Conservation (phyloP, 768 basidiomycete genomes). For the Leucocoprinus sp. region DNA sequence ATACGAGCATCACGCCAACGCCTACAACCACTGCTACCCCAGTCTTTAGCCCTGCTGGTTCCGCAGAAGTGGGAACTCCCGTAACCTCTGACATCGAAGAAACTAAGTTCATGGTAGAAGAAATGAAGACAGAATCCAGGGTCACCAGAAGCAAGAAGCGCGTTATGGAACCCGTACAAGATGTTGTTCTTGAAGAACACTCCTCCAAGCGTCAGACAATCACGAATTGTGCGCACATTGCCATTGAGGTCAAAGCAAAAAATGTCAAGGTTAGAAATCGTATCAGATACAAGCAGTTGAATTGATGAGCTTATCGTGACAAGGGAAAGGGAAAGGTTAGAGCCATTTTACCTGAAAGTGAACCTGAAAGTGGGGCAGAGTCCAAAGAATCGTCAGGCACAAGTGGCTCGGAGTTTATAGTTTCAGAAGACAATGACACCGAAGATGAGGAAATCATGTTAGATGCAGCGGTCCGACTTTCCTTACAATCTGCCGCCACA, state of each 20-base stretch:
- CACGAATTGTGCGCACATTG: constrained; percentile 26
- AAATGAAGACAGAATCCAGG: constrained; percentile 4
- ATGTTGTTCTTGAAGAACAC: constrained; percentile 17
- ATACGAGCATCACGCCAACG: constrained; percentile 23
- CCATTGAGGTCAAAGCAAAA: constrained; percentile 20
- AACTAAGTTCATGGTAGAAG: constrained; percentile 13
- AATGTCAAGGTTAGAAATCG: constrained; percentile 17
- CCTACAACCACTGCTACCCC: constrained; percentile 41
- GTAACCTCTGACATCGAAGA: constrained; percentile 39
- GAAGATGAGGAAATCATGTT: constrained; percentile 50
- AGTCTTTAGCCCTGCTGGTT: constrained; percentile 38
- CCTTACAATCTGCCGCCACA: constrained; percentile 28
- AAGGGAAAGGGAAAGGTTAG: constrained; percentile 33
- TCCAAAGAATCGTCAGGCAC: constrained; percentile 42
- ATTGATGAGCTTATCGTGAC: constrained; percentile 12
- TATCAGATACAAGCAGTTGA: constrained; percentile 1
- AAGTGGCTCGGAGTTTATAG: constrained; percentile 56
- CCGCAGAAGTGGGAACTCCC: constrained; percentile 43
- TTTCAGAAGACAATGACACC: constrained; percentile 30
- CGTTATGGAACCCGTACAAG: constrained; percentile 21
- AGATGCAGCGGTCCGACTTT: constrained; percentile 45
- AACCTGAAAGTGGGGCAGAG: constrained; percentile 27
- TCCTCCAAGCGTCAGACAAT: constrained; percentile 28
- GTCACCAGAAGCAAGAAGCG: constrained; percentile 18
- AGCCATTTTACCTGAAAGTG: constrained; percentile 19